A percentile compares a stretch with the other conserved stretches of the same genome.
Evolutionary conservation across 352 stramenopile genomes (phyloP).

Genomic region (Pythium pyrilobum): DNA sequence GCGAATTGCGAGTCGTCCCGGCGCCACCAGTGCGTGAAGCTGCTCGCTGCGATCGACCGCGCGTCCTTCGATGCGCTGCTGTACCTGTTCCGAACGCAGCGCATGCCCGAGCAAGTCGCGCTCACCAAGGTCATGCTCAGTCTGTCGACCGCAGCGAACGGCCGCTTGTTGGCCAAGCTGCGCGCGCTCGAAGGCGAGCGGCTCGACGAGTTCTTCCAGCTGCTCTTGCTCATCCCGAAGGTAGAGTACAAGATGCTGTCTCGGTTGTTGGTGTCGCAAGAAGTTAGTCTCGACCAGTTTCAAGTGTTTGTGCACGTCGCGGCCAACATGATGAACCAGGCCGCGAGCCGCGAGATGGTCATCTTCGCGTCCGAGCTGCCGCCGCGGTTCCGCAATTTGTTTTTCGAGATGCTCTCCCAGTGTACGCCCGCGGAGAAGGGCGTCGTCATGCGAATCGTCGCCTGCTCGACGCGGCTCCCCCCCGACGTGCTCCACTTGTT

Average conservation of each 20-base stretch:
- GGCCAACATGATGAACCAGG: constrained; percentile 67
- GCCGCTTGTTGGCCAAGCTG: constrained; percentile 41
- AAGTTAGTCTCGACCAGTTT: constrained; percentile 37
- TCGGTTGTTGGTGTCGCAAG: constrained; percentile 42
- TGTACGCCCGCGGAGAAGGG: constrained; percentile 42
- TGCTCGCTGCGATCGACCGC: constrained; percentile 34
- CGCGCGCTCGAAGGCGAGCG: constrained; percentile 27
- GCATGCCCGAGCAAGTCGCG: constrained; percentile 45
- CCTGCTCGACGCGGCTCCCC: constrained; percentile 34
- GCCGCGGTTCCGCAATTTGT: constrained; percentile 29
- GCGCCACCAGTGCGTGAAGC: constrained; percentile 42
- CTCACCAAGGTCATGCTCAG: constrained; percentile 60
- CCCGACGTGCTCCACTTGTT: constrained; percentile 36
- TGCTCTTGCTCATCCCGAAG: constrained; percentile 57
- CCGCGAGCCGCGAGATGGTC: constrained; percentile 53
- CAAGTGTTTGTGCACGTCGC: constrained; percentile 42
- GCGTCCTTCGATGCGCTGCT: constrained; percentile 31
- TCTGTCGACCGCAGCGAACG: constrained; percentile 39
- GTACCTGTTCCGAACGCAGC: constrained; percentile 49
- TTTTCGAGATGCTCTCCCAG: constrained; percentile 44
- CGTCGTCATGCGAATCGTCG: constrained; percentile 53
- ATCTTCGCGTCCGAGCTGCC: constrained; percentile 51
- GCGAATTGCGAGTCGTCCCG: constrained; percentile 29
- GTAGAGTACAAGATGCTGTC: constrained; percentile 51
- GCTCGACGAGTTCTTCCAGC: constrained; percentile 60